Evolutionary conservation across 177 flowering plant species (phyloP), one percentile per base, ranked within the genome.

Genomic region (Vitis hybrid): DNA sequence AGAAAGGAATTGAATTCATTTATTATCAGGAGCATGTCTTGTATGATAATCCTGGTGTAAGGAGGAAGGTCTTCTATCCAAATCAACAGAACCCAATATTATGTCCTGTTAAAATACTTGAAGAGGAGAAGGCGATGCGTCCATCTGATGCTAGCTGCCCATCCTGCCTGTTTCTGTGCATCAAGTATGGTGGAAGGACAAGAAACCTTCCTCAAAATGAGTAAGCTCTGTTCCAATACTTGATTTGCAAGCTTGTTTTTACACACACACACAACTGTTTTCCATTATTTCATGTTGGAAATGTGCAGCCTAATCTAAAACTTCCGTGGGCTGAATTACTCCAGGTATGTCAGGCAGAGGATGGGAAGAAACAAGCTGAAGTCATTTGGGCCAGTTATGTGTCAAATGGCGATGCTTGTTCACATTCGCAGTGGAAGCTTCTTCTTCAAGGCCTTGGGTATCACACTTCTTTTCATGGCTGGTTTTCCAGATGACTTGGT

Each of bases 141-240:
- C 88, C 91, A 64, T 75, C 82, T 47, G 91, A 81, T 72, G 64
- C 77, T 54, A 78, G 79, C 73, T 87, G 88, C 77, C 90, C 90
- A 6, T 85, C 90, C 58, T 82, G 77, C 79, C 73, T 87, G 17
- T 87, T 87, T 73, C 73, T 87, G 59, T 85, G 91, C 79, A 87
- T 87, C 12, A 87, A 87, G 75, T 87, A 87, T 75, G 91, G 91
- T 63, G 91, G 91, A 68, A 80, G 86, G 72, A 85, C 89, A 53
- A 78, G 88, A 77, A 87, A 87, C 74, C 82, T 87, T 76, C 91
- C 91, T n/a, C 91, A 87, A 68, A 85, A 87, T 71, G 90, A 87
- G 90, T 87, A 79, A 76, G 88, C 28, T 44, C 9, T 56, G 15
- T 9, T 58, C 20, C 18, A 10, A 13, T 17, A 47, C 12, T 47